Conservation (phyloP, 23 red algal genomes). For the Porphyridium purpureum region DNA sequence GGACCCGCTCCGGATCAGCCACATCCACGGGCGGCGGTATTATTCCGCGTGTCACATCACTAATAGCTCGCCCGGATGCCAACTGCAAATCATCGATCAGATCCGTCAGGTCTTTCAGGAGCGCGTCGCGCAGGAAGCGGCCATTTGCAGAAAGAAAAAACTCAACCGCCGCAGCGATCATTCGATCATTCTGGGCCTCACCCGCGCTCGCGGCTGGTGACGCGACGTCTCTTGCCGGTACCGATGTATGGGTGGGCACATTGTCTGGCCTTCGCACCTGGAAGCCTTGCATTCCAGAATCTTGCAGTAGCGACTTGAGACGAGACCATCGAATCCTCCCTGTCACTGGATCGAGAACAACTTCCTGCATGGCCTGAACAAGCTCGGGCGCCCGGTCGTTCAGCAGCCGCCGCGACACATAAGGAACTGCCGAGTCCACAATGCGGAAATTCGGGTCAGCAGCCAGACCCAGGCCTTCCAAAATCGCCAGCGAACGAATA, state of each 20-base stretch:
- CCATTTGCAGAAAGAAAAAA: constrained; percentile 57
- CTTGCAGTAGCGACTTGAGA: constrained; percentile 40
- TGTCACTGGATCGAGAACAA: constrained; percentile 43
- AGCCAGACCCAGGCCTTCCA: constrained; percentile 67
- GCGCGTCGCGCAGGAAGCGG: constrained; percentile 71
- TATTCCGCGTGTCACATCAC: no score
- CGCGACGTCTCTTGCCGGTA: not conserved
- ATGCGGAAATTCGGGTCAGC: constrained; percentile 76
- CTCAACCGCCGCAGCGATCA: constrained; percentile 5
- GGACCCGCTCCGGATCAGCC: no score
- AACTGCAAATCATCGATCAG: constrained; percentile 71
- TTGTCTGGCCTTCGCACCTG: not conserved
- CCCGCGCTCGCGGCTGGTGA: not conserved
- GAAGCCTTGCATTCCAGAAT: not conserved
- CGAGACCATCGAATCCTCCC: constrained; percentile 79
- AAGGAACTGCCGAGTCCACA: constrained; percentile 80
- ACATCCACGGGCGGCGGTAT: no score
- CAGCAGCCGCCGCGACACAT: constrained; percentile 66
- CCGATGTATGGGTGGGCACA: not conserved
- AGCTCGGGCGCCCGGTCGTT: constrained; percentile 39
- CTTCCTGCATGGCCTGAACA: constrained; percentile 35
- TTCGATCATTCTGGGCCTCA: not conserved
- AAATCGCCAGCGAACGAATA: constrained; percentile 88
- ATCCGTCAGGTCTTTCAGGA: constrained; percentile 64
- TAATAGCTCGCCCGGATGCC: no score